Evolutionary conservation across 2,329 filamentous ascomycete genomes (phyloP), one percentile per base, ranked within the genome.

Genomic region (Arthrobotrys conoides): DNA sequence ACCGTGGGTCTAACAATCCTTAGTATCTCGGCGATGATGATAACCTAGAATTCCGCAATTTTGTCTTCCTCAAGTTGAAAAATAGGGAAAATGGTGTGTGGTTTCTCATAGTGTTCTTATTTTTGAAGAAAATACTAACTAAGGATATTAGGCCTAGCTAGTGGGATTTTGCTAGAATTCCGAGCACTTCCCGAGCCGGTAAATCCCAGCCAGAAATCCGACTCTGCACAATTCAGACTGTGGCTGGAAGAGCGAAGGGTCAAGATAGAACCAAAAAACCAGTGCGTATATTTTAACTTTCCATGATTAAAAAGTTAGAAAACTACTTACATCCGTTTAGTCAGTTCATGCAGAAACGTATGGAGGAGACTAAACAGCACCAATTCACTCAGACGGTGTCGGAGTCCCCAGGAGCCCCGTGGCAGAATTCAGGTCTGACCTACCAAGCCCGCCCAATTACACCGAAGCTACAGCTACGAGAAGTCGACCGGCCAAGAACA

Each of bases 21-120:
- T 53, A 77, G 72, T 71, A 67, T 36, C 44, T 41, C 2, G 51
- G 67, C 5, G 67, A 66, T 8, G n/a, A 22, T 18, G 14, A n/a
- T n/a, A 2, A 16, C 4, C 3, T 30, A 30, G 20, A 44, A 5
- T 9, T 53, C 27, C 30, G 48, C 20, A 61, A 71, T 14, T 67
- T 51, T 30, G 30, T 77, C 4, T 24, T 18, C 24, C 38, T 77
- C 16, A 77, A 70, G 18, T 36, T 77, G 16, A 48, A 18, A 20
- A 71, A 41, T 20, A 59, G 61, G 12, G 51, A 53, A 4, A 20
- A 71, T 24, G 16, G 72, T 77, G 67, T n/a, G 66, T n/a, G n/a
- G n/a, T n/a, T n/a, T n/a, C n/a, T n/a, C 1, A 46, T 10, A 10
- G 24, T 24, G 22, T 16, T 12, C 9, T n/a, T 24, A 3, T 24